Conservation (phyloP, 2,329 filamentous ascomycete genomes). For the Fusarium redolens region DNA sequence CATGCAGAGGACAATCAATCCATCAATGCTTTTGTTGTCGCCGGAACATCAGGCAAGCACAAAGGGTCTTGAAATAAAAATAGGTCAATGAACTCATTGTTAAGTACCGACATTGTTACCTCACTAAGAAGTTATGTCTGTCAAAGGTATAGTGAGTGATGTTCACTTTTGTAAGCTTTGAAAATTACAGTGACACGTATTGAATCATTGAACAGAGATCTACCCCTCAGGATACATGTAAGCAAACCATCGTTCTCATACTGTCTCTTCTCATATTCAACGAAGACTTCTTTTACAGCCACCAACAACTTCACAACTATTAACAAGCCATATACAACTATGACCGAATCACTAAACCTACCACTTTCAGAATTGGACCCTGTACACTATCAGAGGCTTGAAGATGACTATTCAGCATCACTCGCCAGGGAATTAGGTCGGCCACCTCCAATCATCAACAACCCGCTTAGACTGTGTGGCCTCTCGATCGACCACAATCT, state of each 20-base stretch:
- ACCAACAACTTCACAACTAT: not conserved
- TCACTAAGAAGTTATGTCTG: too few relatives aligned
- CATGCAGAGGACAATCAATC: too few relatives aligned
- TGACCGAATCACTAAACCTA: not conserved
- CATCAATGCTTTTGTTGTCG: too few relatives aligned
- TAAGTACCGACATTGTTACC: too few relatives aligned
- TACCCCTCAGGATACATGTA: not conserved
- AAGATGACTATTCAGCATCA: not conserved
- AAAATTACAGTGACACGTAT: too few relatives aligned
- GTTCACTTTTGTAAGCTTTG: too few relatives aligned
- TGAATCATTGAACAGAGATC: not conserved
- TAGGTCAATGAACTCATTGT: too few relatives aligned
- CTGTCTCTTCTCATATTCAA: fast-evolving
- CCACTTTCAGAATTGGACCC: not conserved
- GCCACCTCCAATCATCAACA: too few relatives aligned
- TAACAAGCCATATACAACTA: fast-evolving
- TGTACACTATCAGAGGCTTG: not conserved
- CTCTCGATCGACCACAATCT: fast-evolving
- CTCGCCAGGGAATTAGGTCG: too few relatives aligned
- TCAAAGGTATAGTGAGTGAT: too few relatives aligned
- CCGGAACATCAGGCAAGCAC: too few relatives aligned
- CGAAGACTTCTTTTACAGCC: fast-evolving
- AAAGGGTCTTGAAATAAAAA: too few relatives aligned
- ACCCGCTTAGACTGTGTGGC: not conserved
- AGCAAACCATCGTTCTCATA: fast-evolving